Evolutionary conservation across 1,139 yeast species (phyloP).

Genomic region (Yamadazyma dushanensis): DNA sequence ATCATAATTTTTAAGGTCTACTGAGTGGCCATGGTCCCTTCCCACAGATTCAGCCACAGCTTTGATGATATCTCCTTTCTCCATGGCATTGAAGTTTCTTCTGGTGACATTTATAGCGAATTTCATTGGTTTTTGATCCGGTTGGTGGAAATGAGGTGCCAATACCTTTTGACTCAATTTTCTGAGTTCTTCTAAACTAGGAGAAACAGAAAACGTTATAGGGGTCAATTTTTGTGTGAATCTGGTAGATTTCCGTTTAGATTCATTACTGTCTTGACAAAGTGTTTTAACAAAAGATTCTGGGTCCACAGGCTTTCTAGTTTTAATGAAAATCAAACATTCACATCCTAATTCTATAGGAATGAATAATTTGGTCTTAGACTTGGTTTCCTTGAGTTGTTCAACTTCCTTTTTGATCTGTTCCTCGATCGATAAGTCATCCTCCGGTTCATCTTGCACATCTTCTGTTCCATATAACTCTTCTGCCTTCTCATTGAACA

Average conservation of each 20-base stretch:
- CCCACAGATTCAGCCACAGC: constrained; percentile 75
- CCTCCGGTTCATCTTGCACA: constrained; percentile 29
- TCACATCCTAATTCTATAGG: constrained; percentile 78
- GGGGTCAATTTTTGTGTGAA: constrained; percentile 83
- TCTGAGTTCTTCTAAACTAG: constrained; percentile 65
- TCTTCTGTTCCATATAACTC: constrained; percentile 47
- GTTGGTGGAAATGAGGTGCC: constrained; percentile 66
- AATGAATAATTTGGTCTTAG: constrained; percentile 50
- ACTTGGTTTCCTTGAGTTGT: constrained; percentile 47
- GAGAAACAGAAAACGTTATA: constrained; percentile 70
- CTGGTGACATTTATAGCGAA: constrained; percentile 83
- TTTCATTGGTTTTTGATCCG: constrained; percentile 49
- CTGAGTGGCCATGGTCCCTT: constrained; percentile 66
- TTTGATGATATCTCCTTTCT: constrained; percentile 67
- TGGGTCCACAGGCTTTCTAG: constrained; percentile 77
- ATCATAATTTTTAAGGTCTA: constrained; percentile 80
- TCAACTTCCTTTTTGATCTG: constrained; percentile 68
- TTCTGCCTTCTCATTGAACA: constrained; percentile 57
- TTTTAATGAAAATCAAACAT: constrained; percentile 80
- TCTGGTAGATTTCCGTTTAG: constrained; percentile 58
- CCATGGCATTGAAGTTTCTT: constrained; percentile 74
- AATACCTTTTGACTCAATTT: constrained; percentile 58
- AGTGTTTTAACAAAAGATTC: constrained; percentile 63
- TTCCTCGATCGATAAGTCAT: constrained; percentile 64
- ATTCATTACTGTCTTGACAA: constrained; percentile 58